Evolutionary conservation across 805 yeast genomes (phyloP), one percentile per base, ranked within the genome.

Genomic region (Wickerhamiella nectarea): DNA sequence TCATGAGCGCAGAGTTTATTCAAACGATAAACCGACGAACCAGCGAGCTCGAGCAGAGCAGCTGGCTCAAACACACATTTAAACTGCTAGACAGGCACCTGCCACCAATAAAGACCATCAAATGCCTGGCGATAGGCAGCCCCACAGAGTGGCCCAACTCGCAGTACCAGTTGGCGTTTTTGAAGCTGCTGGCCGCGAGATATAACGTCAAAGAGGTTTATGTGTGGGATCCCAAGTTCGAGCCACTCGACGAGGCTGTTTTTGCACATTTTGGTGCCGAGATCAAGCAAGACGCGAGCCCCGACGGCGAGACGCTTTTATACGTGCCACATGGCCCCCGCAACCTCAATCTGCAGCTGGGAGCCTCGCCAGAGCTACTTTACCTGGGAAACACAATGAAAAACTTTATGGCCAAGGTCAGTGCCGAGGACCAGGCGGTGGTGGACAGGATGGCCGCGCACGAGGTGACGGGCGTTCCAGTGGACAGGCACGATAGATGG

Each of bases 241-340:
- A 62, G 1, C 55, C 57, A 0, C 50, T 58, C 12, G 93, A 83
- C 50, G 36, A 44, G 9, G 52, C 50, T 3, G 41, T 64, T 17
- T 57, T 75, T 7, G 35, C 47, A 4, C 41, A 44, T 1, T 45
- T 54, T 31, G 61, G 60, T 1, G 44, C 56, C 10, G 35, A 51
- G 2, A 57, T 63, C 5, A 53, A 50, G 6, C 62, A 59, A 24
- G 52, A 49, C 4, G 48, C 55, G 18, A 52, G 44, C 14, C 38
- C 44, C 10, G 17, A 36, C 12, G 41, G 43, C 8, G 35, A 48
- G 0, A 62, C 68, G 0, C 58, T 82, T 2, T 79, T 64, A 56
- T 81, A 74, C 53, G 65, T 82, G 38, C 93, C 93, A 0, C 94
- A 82, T 61, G 89, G 87, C 0, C 83, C 85, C 1, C 58, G 78